Evolutionary conservation across 1,139 yeast genomes (phyloP).

Genomic region (Kurtzmaniella quercitrusa): DNA sequence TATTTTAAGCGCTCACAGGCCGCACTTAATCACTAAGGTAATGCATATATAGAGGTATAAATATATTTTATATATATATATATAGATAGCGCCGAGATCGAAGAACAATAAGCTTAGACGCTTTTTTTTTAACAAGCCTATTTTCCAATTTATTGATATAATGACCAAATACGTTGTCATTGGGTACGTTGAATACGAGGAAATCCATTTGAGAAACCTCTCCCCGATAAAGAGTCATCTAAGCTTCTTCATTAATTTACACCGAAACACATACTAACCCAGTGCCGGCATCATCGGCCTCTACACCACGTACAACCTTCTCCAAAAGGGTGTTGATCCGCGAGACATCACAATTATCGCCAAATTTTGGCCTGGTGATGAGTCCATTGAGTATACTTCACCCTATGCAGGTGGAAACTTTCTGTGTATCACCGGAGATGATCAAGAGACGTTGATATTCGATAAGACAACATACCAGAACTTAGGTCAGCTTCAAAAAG

Average conservation of each 20-base stretch:
- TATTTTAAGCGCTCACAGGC: neutral
- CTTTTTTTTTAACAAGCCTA: too few relatives aligned
- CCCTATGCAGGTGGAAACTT: conserved; percentile 83
- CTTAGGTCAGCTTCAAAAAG: conserved; percentile 37
- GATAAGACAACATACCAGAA: conserved; percentile 56
- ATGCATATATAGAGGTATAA: too few relatives aligned
- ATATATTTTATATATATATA: too few relatives aligned
- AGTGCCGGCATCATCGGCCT: conserved; percentile 73
- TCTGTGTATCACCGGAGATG: conserved; percentile 61
- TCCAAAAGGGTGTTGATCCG: conserved; percentile 43
- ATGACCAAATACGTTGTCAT: conserved; percentile 29
- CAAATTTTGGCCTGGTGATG: conserved; percentile 69
- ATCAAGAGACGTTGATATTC: conserved; percentile 44
- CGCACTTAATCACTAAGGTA: too few relatives aligned
- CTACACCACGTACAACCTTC: conserved; percentile 54
- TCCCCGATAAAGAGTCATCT: too few relatives aligned
- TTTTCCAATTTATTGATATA: too few relatives aligned
- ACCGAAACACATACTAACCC: conserved; percentile 7
- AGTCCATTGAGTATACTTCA: conserved; percentile 63
- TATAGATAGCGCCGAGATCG: too few relatives aligned
- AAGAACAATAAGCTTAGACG: too few relatives aligned
- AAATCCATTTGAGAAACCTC: neutral
- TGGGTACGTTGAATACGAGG: conserved; percentile 23
- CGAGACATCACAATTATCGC: conserved; percentile 55
- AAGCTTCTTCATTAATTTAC: neutral